Base-by-base conservation (phyloP, 2,329 filamentous ascomycete species). In the Cercospora sojina region DNA sequence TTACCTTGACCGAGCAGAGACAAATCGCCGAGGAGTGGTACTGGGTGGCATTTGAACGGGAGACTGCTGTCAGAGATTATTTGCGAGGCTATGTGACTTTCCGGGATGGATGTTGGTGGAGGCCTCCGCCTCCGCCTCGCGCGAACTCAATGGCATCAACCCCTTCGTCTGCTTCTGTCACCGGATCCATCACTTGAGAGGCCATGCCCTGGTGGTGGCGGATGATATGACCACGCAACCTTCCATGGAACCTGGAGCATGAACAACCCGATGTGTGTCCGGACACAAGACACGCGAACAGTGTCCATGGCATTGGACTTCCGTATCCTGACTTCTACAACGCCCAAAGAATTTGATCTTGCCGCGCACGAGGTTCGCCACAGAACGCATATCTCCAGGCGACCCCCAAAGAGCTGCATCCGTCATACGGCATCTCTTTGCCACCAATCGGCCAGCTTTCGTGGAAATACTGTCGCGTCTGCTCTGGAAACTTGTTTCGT, bases 11-110 rank as follows among this genome's bases (percentile, higher is more conserved):
- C 2, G 65, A 72, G 57, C 69, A 72, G 51, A 62, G 41, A 35
- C 66, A 62, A 5, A 72, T 72, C 41, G 69, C 70, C 7, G 70
- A 72, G 51, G 70, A 72, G 43, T 72, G 70, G 70, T 72, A 71
- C 56, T 72, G 70, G 70, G 65, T 72, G 6, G 67, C 70, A 4
- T 64, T 72, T 43, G 70, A 72, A 32, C 57, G 70, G 25, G 70
- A 72, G 61, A 72, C 70, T 16, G 69, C 66, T 20, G 70, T 72
- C 5, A 70, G 60, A 41, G 69, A 72, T 49, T 72, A 71, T 43
- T 62, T 72, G 8, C 41, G 63, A 20, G 70, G 70, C 25, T 63
- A 66, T 60, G 70, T 67, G 18, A 72, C 66, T 27, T 68, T 72
- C 59, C 49, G 56, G 35, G 70, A 72, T 65, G 70, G 69, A 6